Evolutionary conservation across 805 yeast genomes (phyloP).

Genomic region (Suhomyces vadensis): DNA sequence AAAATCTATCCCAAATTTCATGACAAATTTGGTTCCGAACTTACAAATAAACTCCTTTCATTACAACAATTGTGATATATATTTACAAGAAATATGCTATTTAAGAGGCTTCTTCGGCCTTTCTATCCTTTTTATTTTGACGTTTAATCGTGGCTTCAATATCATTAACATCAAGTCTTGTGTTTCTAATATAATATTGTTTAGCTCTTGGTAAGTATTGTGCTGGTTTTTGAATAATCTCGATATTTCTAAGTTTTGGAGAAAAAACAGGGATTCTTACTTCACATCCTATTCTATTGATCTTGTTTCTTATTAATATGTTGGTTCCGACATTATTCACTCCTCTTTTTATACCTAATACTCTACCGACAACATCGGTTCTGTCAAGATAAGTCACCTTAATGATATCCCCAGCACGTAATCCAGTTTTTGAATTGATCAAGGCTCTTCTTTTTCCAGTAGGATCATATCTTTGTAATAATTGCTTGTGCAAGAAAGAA

Average conservation of each 20-base stretch:
- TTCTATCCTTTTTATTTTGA: conserved; percentile 17
- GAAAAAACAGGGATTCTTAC: conserved; percentile 76
- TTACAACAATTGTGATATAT: background rate
- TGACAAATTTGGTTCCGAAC: conserved; percentile 17
- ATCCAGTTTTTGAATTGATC: conserved; percentile 47
- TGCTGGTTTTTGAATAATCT: conserved; percentile 71
- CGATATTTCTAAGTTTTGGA: conserved; percentile 76
- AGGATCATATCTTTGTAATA: conserved; percentile 65
- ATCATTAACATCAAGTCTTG: conserved; percentile 74
- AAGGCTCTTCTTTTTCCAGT: conserved; percentile 64
- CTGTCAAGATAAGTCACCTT: conserved; percentile 70
- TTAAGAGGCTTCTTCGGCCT: conserved; percentile 8
- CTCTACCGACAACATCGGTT: conserved; percentile 73
- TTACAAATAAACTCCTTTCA: conserved; percentile 19
- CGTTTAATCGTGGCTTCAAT: conserved; percentile 45
- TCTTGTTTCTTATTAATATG: conserved; percentile 78
- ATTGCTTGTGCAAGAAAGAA: conserved; percentile 49
- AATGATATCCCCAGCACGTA: conserved; percentile 81
- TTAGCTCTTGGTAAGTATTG: conserved; percentile 75
- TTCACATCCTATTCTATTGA: conserved; percentile 84
- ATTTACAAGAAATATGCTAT: conserved; percentile 6
- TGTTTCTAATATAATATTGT: conserved; percentile 85
- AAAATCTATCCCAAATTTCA: conserved; percentile 23
- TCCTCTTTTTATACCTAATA: conserved; percentile 69
- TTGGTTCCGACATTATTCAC: conserved; percentile 66